These are phyloP conservation scores for Carpinus fangiana DNA, from an alignment of 306 rosid genomes.

Conservation along the genomic window DNA sequence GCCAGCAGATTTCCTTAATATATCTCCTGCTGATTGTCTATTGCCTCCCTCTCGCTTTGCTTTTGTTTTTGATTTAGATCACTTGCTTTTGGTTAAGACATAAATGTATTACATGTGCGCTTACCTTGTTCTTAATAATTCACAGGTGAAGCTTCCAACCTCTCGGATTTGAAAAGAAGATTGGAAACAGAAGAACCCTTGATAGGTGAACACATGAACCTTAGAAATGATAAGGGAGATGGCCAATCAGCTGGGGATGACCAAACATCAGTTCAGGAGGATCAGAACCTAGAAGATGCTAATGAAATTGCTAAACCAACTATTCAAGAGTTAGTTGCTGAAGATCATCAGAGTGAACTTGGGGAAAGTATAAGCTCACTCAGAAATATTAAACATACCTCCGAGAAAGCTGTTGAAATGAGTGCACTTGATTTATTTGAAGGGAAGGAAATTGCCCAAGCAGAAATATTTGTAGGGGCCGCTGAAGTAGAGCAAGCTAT, in stretches of 20 bases:
- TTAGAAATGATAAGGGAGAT: not conserved
- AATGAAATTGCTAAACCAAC: not conserved
- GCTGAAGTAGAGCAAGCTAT: not conserved
- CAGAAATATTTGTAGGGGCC: not conserved
- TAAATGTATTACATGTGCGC: not conserved
- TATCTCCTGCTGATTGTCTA: not conserved
- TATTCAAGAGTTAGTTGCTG: not conserved
- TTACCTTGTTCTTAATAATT: not conserved
- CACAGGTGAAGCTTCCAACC: slow-evolving; percentile 20
- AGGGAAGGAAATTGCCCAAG: not conserved
- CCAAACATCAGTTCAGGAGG: slow-evolving; percentile 7
- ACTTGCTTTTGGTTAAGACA: not conserved
- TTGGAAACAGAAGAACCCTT: slow-evolving; percentile 15
- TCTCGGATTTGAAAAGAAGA: not conserved
- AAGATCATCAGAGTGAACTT: slow-evolving; percentile 1
- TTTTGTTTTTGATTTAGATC: not conserved
- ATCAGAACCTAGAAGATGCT: slow-evolving; percentile 10
- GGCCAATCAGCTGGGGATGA: slow-evolving; percentile 6
- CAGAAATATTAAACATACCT: not conserved
- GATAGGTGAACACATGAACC: not conserved
- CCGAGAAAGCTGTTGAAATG: not conserved
- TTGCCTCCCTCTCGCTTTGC: not conserved
- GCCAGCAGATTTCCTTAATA: not conserved
- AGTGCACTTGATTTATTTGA: not conserved
- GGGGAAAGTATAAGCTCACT: not conserved